Evolutionary conservation across 2,329 filamentous ascomycete genomes (phyloP), one percentile per base, ranked within the genome.

Genomic region (Delphinella strobiligena): DNA sequence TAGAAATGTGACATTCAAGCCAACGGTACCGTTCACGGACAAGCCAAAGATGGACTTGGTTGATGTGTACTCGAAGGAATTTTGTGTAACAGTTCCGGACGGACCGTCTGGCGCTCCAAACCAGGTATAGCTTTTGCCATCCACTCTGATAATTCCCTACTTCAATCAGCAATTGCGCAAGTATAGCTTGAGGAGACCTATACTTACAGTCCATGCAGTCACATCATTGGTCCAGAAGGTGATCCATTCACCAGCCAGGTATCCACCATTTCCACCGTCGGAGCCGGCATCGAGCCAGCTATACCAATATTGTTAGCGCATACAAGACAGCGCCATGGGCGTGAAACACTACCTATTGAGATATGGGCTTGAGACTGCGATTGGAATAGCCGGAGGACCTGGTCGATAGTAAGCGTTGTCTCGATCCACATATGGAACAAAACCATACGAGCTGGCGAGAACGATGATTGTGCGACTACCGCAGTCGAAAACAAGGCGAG

Each of bases 331-430:
- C 22, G 22, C 22, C 7, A 27, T 7, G 7, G 22, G 7, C n/a
- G n/a, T n/a, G n/a, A n/a, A n/a, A n/a, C 7, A 27, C 12, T 12
- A 27, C 11, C 76, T 73, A 53, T 74, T 85, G 12, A 88, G 60
- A 49, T 88, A 89, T 0, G 83, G 83, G 8, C 77, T 80, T 45
- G 75, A 77, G 33, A 88, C 82, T 32, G 81, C 81, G 24, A 89
- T 60, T 10, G 83, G 82, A 19, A 82, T 66, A 1, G 80, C 71
- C 12, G 80, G 80, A 31, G 80, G 79, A 5, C 39, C 36, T 27
- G 22, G 22, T 27, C 7, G 7, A 27, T 7, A 7, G 22, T 27
- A 7, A 27, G 22, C 7, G 12, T 12, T 27, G 22, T 7, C 22
- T 27, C 22, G 22, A 7, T 12, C 22, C 7, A 12, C 7, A 7